Evolutionary conservation across 345 rosid genomes (phyloP).

Genomic region (Arabis hirsuta): DNA sequence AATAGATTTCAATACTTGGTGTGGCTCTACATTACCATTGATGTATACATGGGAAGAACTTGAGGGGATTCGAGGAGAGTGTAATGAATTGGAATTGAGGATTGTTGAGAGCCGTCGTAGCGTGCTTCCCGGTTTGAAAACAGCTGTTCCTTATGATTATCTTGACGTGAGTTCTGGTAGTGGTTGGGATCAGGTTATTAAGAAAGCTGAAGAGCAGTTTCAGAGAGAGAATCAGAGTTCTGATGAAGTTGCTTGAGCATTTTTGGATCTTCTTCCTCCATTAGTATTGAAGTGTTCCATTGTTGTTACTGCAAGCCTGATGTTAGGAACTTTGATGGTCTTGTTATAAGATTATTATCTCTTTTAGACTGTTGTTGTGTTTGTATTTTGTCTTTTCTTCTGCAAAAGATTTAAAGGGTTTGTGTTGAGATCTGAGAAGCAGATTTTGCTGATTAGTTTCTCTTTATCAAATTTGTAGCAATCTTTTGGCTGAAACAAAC

Average conservation of each 20-base stretch:
- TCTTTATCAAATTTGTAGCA: neutral
- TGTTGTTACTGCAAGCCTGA: neutral
- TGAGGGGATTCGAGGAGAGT: constrained; percentile 47
- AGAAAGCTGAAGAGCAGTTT: constrained; percentile 60
- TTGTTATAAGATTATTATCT: neutral
- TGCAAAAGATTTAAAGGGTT: no score
- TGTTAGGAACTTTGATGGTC: neutral
- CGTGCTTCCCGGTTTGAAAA: constrained; percentile 70
- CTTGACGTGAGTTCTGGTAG: constrained; percentile 67
- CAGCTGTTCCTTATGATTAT: constrained; percentile 74
- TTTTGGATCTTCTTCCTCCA: neutral
- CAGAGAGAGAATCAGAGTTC: constrained; percentile 41
- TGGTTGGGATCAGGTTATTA: constrained; percentile 80
- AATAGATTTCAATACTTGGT: constrained; percentile 90
- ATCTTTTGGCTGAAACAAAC: neutral
- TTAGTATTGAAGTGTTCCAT: neutral
- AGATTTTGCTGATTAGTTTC: neutral
- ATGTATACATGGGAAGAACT: constrained; percentile 81
- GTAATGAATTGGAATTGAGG: constrained; percentile 53
- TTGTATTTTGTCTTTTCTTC: neutral
- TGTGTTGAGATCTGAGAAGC: neutral
- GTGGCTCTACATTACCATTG: constrained; percentile 71
- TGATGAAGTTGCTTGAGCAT: constrained; percentile 45
- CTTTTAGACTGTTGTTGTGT: neutral
- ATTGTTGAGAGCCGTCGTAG: constrained; percentile 63